Percentiles rank a stretch among this genome's conserved stretches.
phyloP scores from a whole-genome alignment of 352 stramenopile genomes.

The Globisporangium yorkense region DNA sequence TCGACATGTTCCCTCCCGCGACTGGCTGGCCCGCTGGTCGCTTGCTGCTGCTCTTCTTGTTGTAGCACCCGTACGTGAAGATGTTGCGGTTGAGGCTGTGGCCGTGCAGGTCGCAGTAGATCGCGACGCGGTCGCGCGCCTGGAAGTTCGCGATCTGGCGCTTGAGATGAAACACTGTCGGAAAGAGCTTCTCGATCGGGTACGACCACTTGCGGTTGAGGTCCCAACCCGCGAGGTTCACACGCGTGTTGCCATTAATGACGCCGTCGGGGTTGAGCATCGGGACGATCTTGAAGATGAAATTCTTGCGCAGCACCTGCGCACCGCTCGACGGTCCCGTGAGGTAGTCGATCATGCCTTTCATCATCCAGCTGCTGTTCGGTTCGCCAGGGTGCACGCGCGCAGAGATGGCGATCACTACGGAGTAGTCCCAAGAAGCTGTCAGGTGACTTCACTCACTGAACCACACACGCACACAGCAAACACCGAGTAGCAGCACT shows the following conservation, averaged over 20 bases:
- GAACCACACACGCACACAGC: neutral
- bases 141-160: constrained; percentile 58
- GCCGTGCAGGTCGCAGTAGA: constrained; percentile 82
- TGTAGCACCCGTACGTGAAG: constrained; percentile 82
- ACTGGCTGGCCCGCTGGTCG: neutral
- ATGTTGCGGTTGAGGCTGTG: constrained; percentile 84
- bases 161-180: constrained; percentile 78
- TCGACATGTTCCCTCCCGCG: neutral
- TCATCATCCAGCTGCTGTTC: constrained; percentile 90
- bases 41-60: constrained; percentile 22
- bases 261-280: constrained; percentile 93
- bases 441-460: neutral
- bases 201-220: constrained; percentile 80
- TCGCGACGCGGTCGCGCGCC: constrained; percentile 47
- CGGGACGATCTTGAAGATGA: constrained; percentile 88
- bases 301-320: constrained; percentile 59
- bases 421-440: neutral
- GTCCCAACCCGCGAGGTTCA: constrained; percentile 80
- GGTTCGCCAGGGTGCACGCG: constrained; percentile 88
- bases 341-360: constrained; percentile 90
- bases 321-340: constrained; percentile 59
- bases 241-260: constrained; percentile 89
- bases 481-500: neutral
- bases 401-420: constrained; percentile 81
- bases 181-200: constrained; percentile 74